Evolutionary conservation across 129 eudicot genomes (phyloP), one percentile per base, ranked within the genome.

Genomic region (Artemisia annua): DNA sequence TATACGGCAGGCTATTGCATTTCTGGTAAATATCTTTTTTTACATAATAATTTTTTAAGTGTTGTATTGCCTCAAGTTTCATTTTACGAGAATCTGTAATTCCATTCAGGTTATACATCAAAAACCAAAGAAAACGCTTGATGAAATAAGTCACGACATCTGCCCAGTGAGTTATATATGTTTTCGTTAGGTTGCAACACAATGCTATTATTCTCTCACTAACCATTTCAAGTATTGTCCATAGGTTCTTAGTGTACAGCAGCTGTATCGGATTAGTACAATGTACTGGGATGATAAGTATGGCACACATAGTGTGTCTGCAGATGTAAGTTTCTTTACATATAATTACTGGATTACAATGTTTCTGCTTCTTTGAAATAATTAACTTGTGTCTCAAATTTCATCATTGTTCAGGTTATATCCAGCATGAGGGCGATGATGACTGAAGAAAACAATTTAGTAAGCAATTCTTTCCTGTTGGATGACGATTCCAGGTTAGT

Each of bases 221-320:
- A 69, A 60, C 66, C 26, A 19, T 30, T 71, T 56, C 57, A 55
- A 55, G 55, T 68, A 74, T 67, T 69, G 35, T 69, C 50, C 48
- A 46, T 79, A 90, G 97, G 96, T 93, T 50, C 96, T 93, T 75
- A 90, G 97, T 77, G 72, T 90, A 77, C 98, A 93, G 50, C 98
- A 90, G 80, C 56, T 93, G 83, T 93, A 93, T 67, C 82, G 97
- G 49, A 93, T 93, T 61, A 86, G 97, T 78, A 93, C 98, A 59
- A 93, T 93, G 98, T 90, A 93, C 83, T 93, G 97, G 98, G 98
- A 93, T 76, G 97, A 93, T 88, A 90, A 90, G 75, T 93, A 90
- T 75, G 98, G 97, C 75, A 87, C 96, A 17, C 96, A 93, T 24
- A 93, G 97, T 73, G 98, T 93, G 43, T 82, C 95, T 19, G 83